A percentile compares a stretch with the other conserved stretches of the same genome.
phyloP scores from a whole-genome alignment of 1,139 yeast species.

The Debaryomyces psychrophilus region DNA sequence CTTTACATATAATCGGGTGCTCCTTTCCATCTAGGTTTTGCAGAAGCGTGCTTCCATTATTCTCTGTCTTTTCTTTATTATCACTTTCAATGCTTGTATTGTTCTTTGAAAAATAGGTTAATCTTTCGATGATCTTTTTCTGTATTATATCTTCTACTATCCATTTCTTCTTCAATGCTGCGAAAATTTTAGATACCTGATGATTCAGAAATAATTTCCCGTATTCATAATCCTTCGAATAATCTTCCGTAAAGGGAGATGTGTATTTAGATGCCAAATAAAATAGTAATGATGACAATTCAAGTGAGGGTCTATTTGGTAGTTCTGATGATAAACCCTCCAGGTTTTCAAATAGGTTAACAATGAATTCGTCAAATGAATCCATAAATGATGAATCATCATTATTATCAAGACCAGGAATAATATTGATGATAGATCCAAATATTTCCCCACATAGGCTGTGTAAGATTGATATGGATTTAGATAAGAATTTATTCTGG shows the following conservation, averaged over 20 bases:
- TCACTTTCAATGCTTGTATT: neutral
- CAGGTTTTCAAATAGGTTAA: neutral
- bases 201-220: constrained; percentile 28
- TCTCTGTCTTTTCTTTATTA: neutral
- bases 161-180: constrained; percentile 34
- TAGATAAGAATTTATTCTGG: neutral
- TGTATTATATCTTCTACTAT: constrained; percentile 16
- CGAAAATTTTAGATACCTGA: constrained; percentile 22
- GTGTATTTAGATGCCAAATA: constrained; percentile 4
- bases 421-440: constrained; percentile 12
- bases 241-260: constrained; percentile 4
- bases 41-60: neutral
- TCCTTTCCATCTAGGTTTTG: neutral
- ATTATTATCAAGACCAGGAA: constrained; percentile 11
- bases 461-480: constrained; percentile 2
- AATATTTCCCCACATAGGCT: constrained; percentile 12
- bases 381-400: constrained; percentile 14
- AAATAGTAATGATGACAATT: constrained; percentile 17
- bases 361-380: constrained; percentile 15
- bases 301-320: constrained; percentile 30
- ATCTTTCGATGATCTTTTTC: constrained; percentile 6
- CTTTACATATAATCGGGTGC: constrained; percentile 1
- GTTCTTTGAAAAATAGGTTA: neutral
- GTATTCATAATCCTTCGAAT: constrained; percentile 18
- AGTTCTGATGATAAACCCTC: neutral